Conservation (phyloP, 495 filamentous ascomycete genomes). For the Aspergillus carlsbadensis region DNA sequence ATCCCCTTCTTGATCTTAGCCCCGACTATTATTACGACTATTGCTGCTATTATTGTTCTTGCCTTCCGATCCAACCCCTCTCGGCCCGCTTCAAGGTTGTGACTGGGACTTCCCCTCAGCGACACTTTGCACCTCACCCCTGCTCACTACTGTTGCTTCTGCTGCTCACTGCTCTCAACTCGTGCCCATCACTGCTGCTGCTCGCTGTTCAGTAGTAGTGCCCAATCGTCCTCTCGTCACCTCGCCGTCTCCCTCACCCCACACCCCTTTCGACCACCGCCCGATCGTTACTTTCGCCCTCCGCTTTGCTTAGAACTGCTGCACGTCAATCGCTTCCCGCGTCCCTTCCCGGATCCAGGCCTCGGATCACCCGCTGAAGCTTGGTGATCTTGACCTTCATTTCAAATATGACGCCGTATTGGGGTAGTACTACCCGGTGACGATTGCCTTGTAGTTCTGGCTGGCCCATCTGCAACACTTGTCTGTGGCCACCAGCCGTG, state of each 20-base stretch:
- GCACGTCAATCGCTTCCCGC: slow-evolving; percentile 5
- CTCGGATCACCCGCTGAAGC: slow-evolving; percentile 16
- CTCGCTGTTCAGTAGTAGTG: slow-evolving; percentile 25
- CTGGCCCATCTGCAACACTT: slow-evolving; percentile 37
- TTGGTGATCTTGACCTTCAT: slow-evolving; percentile 21
- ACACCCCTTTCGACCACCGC: slow-evolving; percentile 10
- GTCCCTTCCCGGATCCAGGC: slow-evolving; percentile 8
- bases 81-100: slow-evolving; percentile 24
- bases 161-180: slow-evolving; percentile 3
- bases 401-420: slow-evolving; percentile 41
- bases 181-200: slow-evolving; percentile 9
- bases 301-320: neutral
- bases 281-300: slow-evolving; percentile 7
- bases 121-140: neutral
- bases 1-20: neutral
- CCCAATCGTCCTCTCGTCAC: slow-evolving; percentile 6
- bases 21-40: slow-evolving; percentile 7
- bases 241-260: slow-evolving; percentile 8
- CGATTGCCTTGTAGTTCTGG: slow-evolving; percentile 45
- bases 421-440: slow-evolving; percentile 41
- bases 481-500: slow-evolving; percentile 42
- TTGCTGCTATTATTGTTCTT: slow-evolving; percentile 13
- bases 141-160: neutral
- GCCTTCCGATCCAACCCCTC: slow-evolving; percentile 16
- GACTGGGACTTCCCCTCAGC: slow-evolving; percentile 12